A percentile compares a stretch with the other conserved stretches of the same genome.
Evolutionary conservation across 306 rosid genomes (phyloP).

Genomic region (Cucumis cinereus): DNA sequence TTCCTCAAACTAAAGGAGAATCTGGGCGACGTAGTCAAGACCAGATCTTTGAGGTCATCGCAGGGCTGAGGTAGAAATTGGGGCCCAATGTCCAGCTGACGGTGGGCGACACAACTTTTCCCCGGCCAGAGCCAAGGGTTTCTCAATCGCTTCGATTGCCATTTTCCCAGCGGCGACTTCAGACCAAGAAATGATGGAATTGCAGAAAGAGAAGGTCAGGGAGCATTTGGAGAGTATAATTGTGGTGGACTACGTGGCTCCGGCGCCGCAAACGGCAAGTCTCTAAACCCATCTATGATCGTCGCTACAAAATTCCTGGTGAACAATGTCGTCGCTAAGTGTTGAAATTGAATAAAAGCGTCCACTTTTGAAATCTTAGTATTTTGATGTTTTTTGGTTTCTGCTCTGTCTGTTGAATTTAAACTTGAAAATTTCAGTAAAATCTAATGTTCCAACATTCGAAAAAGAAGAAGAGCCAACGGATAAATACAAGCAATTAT

Average conservation of each 20-base stretch:
- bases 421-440: background rate
- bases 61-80: constrained; percentile 36
- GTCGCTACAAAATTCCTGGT: background rate
- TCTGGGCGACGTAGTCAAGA: constrained; percentile 13
- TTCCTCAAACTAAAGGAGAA: constrained; percentile 67
- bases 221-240: constrained; percentile 46
- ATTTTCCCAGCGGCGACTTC: constrained; percentile 38
- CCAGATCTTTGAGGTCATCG: constrained; percentile 42
- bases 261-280: constrained; percentile 35
- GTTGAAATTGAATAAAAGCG: background rate
- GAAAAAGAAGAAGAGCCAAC: background rate
- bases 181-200: constrained; percentile 27
- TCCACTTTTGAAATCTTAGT: background rate
- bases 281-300: constrained; percentile 26
- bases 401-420: background rate
- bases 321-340: background rate
- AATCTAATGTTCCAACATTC: background rate
- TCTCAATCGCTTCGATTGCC: constrained; percentile 60
- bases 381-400: background rate
- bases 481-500: background rate
- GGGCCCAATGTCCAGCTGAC: constrained; percentile 37
- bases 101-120: constrained; percentile 70
- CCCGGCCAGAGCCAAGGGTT: constrained; percentile 83
- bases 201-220: constrained; percentile 62
- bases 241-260: constrained; percentile 53